Evolutionary conservation across 441 rosid genomes (phyloP).

Genomic region (Caryocar brasiliense): DNA sequence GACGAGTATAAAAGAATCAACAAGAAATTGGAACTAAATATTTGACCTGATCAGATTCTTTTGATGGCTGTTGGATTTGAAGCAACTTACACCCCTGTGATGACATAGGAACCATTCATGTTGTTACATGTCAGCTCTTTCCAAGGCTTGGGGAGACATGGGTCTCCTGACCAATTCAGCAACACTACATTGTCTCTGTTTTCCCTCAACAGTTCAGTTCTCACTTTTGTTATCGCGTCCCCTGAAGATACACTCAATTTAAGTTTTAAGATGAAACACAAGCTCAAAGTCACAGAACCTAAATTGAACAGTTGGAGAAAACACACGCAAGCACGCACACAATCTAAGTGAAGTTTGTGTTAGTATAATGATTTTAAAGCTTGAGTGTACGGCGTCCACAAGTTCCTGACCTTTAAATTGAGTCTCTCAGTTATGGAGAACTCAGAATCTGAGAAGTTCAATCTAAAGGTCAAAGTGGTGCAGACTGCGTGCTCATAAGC

Average conservation of each 20-base stretch:
- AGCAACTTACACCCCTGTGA: conserved; percentile 44
- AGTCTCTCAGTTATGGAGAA: too few species aligned
- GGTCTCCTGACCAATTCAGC: conserved; percentile 61
- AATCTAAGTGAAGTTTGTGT: background rate
- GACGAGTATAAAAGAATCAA: background rate
- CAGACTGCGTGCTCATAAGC: too few species aligned
- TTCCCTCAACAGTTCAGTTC: conserved; percentile 19
- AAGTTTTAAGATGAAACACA: background rate
- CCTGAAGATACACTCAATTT: conserved; percentile 19
- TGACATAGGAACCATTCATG: conserved; percentile 18
- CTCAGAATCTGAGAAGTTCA: too few species aligned
- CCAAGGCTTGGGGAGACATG: conserved; percentile 50
- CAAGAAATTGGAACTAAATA: background rate
- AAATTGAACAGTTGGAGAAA: too few species aligned
- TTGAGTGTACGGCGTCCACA: too few species aligned
- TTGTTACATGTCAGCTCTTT: conserved; percentile 35
- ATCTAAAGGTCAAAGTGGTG: too few species aligned
- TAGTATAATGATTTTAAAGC: too few species aligned
- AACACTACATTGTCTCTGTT: conserved; percentile 24
- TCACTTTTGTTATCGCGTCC: conserved; percentile 27
- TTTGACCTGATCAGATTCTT: too few species aligned
- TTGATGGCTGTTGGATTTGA: too few species aligned
- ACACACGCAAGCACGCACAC: too few species aligned
- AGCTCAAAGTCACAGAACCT: too few species aligned
- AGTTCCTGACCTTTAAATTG: too few species aligned